Percentiles rank a stretch among this genome's conserved stretches.
phyloP scores from a whole-genome alignment of 768 basidiomycete species.

The Dentipellis sp. region DNA sequence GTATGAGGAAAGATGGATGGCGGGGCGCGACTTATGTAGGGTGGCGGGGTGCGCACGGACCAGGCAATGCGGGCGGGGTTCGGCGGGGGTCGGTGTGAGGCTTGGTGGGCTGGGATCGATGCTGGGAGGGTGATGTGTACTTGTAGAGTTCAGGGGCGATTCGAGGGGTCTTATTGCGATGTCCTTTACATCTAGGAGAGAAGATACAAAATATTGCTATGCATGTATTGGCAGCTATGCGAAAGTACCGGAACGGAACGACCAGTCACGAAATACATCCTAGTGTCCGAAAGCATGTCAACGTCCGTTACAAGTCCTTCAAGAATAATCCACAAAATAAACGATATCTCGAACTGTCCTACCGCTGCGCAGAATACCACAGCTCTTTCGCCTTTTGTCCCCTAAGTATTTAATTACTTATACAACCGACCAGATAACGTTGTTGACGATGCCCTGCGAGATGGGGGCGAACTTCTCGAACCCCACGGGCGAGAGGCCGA shows the following conservation, averaged over 20 bases:
- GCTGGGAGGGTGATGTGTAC: neutral
- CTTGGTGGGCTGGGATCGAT: neutral
- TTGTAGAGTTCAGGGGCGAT: neutral
- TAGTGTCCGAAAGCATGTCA: neutral
- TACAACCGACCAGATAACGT: slow-evolving; percentile 20
- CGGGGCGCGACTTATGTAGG: neutral
- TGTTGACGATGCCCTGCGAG: slow-evolving; percentile 20
- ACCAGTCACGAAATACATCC: neutral
- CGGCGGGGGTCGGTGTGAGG: neutral
- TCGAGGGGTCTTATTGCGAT: too few species aligned
- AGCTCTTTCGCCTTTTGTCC: neutral
- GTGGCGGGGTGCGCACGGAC: neutral
- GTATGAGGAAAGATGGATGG: neutral
- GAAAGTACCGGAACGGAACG: too few species aligned
- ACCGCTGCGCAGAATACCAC: neutral
- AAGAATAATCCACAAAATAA: neutral
- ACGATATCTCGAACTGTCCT: neutral
- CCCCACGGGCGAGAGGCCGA: slow-evolving; percentile 22
- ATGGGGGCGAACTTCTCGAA: slow-evolving; percentile 21
- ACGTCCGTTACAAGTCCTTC: too few species aligned
- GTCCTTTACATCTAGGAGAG: neutral
- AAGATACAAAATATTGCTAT: neutral
- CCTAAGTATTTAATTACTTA: neutral
- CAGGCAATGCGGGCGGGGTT: neutral
- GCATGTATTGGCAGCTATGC: neutral